Evolutionary conservation across 164 flowering plant species (phyloP), one percentile per base, ranked within the genome.

Genomic region (Dillenia turbinata): DNA sequence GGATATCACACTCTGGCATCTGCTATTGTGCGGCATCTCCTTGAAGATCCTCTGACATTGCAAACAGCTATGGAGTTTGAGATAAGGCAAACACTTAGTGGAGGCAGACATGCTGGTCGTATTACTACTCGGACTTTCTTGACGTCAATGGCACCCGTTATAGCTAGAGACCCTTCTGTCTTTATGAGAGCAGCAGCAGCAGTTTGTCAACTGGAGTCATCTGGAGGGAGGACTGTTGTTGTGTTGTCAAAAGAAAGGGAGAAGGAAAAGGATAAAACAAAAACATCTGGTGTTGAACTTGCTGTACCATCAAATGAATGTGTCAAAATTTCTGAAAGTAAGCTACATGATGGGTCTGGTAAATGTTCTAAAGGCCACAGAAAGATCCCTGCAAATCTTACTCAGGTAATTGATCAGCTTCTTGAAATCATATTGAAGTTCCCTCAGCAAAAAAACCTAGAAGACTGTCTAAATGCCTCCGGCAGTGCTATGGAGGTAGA

Each of bases 41-140:
- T 93, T 69, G 98, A 93, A 75, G 98, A 93, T 74, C 97, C 97
- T 48, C 97, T 89, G 69, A 90, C 98, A 17, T 77, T 93, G 60
- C 98, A 90, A 85, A 79, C 83, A 57, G 96, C 97, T 16, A 93
- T 93, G 97, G 98, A 93, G 67, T 71, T 77, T 73, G 98, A 93
- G 77, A 90, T 93, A 64, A 77, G 94, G 2, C 98, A 90, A 66
- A 77, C 81, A 53, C 63, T 93, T 22, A 67, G 79, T 72, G 87
- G 88, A 46, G 68, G 75, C 57, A 73, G 94, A 49, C 88, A 87
- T 77, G 76, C 72, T 52, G 89, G 96, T 10, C 90, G 86, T 46
- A 70, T 79, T 40, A 68, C 82, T 1, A 77, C 85, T 1, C 69
- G 86, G 17, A 62, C 82, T 47, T 90, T 93, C 73, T 76, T 93